Evolutionary conservation across 1,139 yeast species (phyloP), one percentile per base, ranked within the genome.

Genomic region (Casaregolazyma suthepensis): DNA sequence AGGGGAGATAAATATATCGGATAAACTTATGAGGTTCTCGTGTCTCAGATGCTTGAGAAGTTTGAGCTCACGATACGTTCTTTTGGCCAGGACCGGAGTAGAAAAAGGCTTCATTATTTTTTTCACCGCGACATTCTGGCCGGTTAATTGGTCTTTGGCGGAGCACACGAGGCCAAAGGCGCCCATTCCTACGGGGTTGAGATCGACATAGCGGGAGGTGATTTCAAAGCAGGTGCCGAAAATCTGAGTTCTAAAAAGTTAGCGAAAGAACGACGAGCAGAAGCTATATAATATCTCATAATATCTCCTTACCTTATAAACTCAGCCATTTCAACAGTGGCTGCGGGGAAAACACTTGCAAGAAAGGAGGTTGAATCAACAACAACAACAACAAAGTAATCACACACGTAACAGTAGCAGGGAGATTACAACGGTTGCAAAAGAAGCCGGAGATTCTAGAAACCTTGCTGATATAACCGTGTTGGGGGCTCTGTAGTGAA

Each of bases 131-230:
- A 94, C 99, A 63, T 87, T 88, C 70, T 91, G 97, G 52, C 82
- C 86, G 0, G 97, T 89, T 58, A 90, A 78, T 65, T 86, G 88
- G 71, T 93, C 99, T 54, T 85, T 81, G 1, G 99, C 99, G 5
- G 97, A 89, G 71, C 99, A 93, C 48, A 93, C 99, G 43, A 93
- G 80, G 6, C 99, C 99, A 67, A 93, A 93, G 10, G 99, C 99
- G 38, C 99, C 99, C 99, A 93, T 93, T 1, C 99, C 99, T 50
- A 93, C 97, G 2, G 99, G 99, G 65, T 90, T 93, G 59, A 93
- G 78, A 66, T 93, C 96, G 19, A 90, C 82, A 72, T 93, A 93
- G 60, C 96, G 75, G 65, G 82, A 85, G 52, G 99, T 93, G 63
- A 93, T 90, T 72, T 93, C 99, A 69, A 93, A 66, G 58, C 68